These are phyloP conservation scores for Tanozyma kutaoensis DNA, from an alignment of 805 yeast genomes.

Conservation along the genomic window DNA sequence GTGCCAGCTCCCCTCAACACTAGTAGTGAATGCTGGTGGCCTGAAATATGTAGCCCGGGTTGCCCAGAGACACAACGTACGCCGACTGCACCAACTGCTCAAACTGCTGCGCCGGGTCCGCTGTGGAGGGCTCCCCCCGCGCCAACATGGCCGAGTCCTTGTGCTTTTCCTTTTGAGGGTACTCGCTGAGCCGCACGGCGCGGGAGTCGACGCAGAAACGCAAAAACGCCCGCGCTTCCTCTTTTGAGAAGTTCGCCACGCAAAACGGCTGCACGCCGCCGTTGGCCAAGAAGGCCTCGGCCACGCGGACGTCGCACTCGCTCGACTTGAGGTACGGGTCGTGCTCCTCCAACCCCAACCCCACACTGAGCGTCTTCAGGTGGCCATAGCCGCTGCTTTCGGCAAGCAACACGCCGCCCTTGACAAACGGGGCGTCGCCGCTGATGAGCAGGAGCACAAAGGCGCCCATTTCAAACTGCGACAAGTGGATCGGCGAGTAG, in stretches of 20 bases:
- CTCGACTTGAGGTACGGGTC: slow-evolving; percentile 41
- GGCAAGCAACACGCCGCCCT: slow-evolving; percentile 57
- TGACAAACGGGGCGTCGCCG: slow-evolving; percentile 37
- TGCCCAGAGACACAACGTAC: slow-evolving; percentile 24
- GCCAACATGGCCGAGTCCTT: slow-evolving; percentile 3
- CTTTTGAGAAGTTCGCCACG: slow-evolving; percentile 12
- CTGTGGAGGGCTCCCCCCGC: slow-evolving; percentile 5
- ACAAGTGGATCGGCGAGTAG: slow-evolving; percentile 42
- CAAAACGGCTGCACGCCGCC: slow-evolving; percentile 20
- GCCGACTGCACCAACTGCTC: slow-evolving; percentile 14
- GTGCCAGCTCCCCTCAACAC: background rate
- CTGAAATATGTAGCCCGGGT: slow-evolving; percentile 23
- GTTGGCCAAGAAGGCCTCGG: slow-evolving; percentile 28
- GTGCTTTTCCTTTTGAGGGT: slow-evolving; percentile 13
- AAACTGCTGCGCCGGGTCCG: slow-evolving; percentile 13
- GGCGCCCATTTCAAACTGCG: slow-evolving; percentile 51
- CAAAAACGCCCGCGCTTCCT: slow-evolving; percentile 17
- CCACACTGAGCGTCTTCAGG: slow-evolving; percentile 42
- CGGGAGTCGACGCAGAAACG: slow-evolving; percentile 18
- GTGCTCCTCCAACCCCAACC: slow-evolving; percentile 36
- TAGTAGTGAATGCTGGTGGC: slow-evolving; percentile 15
- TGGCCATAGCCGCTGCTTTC: slow-evolving; percentile 43
- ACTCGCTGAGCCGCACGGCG: slow-evolving; percentile 19
- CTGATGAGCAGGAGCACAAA: slow-evolving; percentile 38
- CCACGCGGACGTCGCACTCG: slow-evolving; percentile 42